Conservation (phyloP, 2,329 filamentous ascomycete genomes). For the Alternaria consortialis region DNA sequence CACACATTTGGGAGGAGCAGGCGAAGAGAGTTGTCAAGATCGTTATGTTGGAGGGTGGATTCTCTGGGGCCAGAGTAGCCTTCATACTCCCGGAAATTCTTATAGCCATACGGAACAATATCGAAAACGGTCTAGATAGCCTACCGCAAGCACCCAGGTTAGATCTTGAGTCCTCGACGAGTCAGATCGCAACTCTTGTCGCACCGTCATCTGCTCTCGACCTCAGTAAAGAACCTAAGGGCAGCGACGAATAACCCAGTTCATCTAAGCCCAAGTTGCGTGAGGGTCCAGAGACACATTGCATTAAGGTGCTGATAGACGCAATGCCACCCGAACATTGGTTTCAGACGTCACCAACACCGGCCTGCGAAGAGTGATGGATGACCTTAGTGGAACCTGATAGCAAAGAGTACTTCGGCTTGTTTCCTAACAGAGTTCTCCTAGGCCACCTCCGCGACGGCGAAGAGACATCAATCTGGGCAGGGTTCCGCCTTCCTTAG, state of each 20-base stretch:
- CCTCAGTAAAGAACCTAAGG: not conserved
- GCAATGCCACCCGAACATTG: not conserved
- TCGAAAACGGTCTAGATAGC: not conserved
- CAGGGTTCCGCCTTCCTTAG: not conserved
- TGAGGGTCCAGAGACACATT: not conserved
- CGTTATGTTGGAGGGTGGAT: not conserved
- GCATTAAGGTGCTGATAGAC: not conserved
- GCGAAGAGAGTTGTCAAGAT: not conserved
- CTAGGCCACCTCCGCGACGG: not conserved
- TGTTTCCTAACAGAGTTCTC: not conserved
- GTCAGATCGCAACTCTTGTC: not conserved
- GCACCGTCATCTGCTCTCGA: not conserved
- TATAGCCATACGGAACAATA: not conserved
- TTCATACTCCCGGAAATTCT: not conserved
- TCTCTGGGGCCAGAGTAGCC: not conserved
- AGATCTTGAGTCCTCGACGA: not conserved
- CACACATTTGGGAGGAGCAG: not conserved
- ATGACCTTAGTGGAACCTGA: not conserved
- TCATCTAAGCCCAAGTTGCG: not conserved
- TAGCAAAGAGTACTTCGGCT: not conserved
- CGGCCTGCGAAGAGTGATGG: not conserved
- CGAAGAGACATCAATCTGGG: not conserved
- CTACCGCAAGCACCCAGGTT: not conserved
- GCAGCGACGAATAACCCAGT: too few species aligned
- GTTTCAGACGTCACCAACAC: not conserved